Base-by-base conservation (phyloP, 1,139 yeast genomes). In the Kurtzmaniella quercitrusa region DNA sequence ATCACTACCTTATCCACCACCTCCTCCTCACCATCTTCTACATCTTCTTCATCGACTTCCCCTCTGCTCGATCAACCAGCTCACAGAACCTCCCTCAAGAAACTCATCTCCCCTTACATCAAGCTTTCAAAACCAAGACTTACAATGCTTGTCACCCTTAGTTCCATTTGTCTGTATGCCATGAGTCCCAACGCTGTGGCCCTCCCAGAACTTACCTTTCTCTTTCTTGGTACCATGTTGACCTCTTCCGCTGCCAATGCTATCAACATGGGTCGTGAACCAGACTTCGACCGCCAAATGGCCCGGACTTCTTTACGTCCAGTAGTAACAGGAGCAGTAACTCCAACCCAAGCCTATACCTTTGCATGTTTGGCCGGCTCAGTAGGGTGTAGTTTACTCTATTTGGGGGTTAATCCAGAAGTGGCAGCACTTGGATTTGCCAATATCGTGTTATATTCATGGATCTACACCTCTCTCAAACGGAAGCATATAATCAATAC, bases 191-290 rank as follows among this genome's bases (percentile, higher is more conserved):
- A 77, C 51, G 81, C 91, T 1, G 83, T 82, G 0, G 81, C 95
- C 1, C 63, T 93, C 1, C 70, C 80, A 10, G 84, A 88, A 52
- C 72, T 93, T 38, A 54, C 85, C 37, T 81, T 82, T 51, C 69
- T 93, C 34, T 87, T 97, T 0, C 61, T 77, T 0, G 99, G 99
- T 14, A 93, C 98, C 0, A 81, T 93, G 1, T 66, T 93, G 39
- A 79, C 95, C 52, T 89, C 97, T 0, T 95, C 95, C 9, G 82
- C 96, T 2, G 99, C 99, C 1, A 93, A 93, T 64, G 95, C 98
- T 2, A 89, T 93, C 43, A 93, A 93, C 59, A 93, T 91, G 96
- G 98, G 91, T 1, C 73, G 98, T 50, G 99, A 93, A 62, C 96
- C 97, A 7, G 85, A 81, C 25, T 93, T 81, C 59, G 99, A 93